phyloP scores from a whole-genome alignment of 208 protist genomes.

The Spongospora subterranea region DNA sequence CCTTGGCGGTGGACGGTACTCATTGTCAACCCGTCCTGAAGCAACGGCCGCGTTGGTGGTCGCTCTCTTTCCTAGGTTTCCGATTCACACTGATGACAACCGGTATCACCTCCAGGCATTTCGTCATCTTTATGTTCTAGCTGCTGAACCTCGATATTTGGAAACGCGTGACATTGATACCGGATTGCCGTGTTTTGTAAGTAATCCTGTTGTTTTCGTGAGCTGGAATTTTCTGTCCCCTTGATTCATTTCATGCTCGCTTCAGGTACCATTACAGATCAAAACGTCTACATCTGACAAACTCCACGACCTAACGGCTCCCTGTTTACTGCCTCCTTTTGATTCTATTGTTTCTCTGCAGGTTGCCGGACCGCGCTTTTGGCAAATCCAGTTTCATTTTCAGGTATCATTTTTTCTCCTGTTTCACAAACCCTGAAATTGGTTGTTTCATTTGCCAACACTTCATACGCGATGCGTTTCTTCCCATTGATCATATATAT shows the following conservation, averaged over 20 bases:
- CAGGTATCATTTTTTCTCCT: no score
- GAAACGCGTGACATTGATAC: slow-evolving; percentile 88
- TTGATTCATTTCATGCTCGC: neutral
- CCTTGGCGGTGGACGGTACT: slow-evolving; percentile 80
- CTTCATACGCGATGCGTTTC: no score
- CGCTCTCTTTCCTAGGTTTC: slow-evolving; percentile 90
- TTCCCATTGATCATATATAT: no score
- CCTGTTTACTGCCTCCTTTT: slow-evolving; percentile 59
- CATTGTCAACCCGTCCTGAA: slow-evolving; percentile 79
- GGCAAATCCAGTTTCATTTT: slow-evolving; percentile 35
- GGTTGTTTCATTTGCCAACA: no score
- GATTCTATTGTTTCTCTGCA: slow-evolving; percentile 43
- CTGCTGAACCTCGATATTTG: slow-evolving; percentile 85
- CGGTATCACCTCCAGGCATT: slow-evolving; percentile 83
- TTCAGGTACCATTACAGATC: neutral
- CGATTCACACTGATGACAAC: slow-evolving; percentile 84
- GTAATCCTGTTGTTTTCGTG: no score
- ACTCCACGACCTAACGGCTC: neutral
- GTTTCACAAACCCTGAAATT: no score
- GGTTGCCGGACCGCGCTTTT: slow-evolving; percentile 53
- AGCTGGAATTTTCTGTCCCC: slow-evolving; percentile 7
- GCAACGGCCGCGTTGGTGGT: slow-evolving; percentile 88
- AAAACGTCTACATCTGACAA: neutral
- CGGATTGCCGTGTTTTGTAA: slow-evolving; percentile 69
- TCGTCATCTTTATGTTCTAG: slow-evolving; percentile 91